A percentile compares a stretch with the other conserved stretches of the same genome.
Conservation (phyloP, 78 protist species). For the slime mould (Dictyostelium discoideum) region DNA sequence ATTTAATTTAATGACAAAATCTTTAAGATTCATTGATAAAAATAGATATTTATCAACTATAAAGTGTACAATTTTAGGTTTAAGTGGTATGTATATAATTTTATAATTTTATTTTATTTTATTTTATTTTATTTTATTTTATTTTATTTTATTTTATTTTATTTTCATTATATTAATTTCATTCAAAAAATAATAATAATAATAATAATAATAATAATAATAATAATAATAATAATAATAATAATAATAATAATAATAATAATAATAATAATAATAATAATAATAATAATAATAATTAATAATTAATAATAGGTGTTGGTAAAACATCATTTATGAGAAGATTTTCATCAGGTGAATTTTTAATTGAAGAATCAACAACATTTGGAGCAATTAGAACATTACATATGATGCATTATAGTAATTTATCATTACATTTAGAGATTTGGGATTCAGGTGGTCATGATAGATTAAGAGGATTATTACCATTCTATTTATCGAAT, state of each 20-base stretch:
- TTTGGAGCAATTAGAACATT: slow-evolving; percentile 71
- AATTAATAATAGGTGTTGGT: slow-evolving; percentile 22
- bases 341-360: slow-evolving; percentile 61
- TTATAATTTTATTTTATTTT: not conserved
- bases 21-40: slow-evolving; percentile 45
- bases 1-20: slow-evolving; percentile 23
- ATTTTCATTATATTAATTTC: too few relatives aligned
- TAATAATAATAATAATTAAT: too few relatives aligned
- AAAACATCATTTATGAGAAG: slow-evolving; percentile 64
- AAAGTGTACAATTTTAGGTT: slow-evolving; percentile 67
- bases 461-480: slow-evolving; percentile 39
- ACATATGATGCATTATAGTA: slow-evolving; percentile 57
- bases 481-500: slow-evolving; percentile 48
- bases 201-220: too few relatives aligned
- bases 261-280: too few relatives aligned
- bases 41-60: slow-evolving; percentile 30
- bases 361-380: slow-evolving; percentile 36
- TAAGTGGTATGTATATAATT: slow-evolving; percentile 10
- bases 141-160: too few relatives aligned
- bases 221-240: too few relatives aligned
- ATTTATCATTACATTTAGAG: slow-evolving; percentile 49
- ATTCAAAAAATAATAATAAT: too few relatives aligned
- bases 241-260: too few relatives aligned
- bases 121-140: too few relatives aligned
- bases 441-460: slow-evolving; percentile 77